Base-by-base conservation (phyloP, 2,329 filamentous ascomycete genomes). In the Cadophora gregata region DNA sequence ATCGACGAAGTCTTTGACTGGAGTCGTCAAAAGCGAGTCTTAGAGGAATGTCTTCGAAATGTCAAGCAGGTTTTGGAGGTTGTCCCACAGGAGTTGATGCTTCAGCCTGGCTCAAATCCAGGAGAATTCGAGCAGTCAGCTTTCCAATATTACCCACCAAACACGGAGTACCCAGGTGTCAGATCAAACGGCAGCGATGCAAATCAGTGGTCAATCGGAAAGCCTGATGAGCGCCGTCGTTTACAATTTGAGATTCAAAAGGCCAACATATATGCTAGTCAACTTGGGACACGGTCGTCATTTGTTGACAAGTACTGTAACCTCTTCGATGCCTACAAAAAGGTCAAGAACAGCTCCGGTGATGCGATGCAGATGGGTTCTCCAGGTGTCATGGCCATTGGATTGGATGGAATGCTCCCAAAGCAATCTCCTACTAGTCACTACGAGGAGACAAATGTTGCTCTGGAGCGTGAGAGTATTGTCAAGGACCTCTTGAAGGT, bases 211-310 rank as follows among this genome's bases (percentile, higher is more conserved):
- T 58, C 47, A 2, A n/a, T 48, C 29, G 65, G 47, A 56, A 63
- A 42, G 21, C n/a, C 62, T 2, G 74, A 75, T 8, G 65, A 68
- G n/a, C 69, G 86, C 2, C 83, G 86, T 1, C 81, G 84, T 64
- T 77, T 93, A 4, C 92, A 96, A 75, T 93, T 90, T 71, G 93
- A 97, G 79, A 96, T 97, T 33, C 93, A 97, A 77, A 97, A 96
- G 77, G 92, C 93, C 7, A 97, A 97, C 77, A 92, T 97, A 47
- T 93, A 95, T 75, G 88, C 90, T 1, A 95, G 90, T 6, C 90
- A 93, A 74, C 82, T 97, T 10, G 89, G 90, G 2, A 96, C 93
- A 0, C 86, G 93, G 27, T 95, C 92, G 0, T 94, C 93, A 76
- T 88, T 95, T 65, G 92, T 96, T 0, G 93, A 97, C 77, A 90